These are phyloP conservation scores for Epichloe coenophiala DNA, from an alignment of 2,329 filamentous ascomycete genomes.

Conservation along the genomic window DNA sequence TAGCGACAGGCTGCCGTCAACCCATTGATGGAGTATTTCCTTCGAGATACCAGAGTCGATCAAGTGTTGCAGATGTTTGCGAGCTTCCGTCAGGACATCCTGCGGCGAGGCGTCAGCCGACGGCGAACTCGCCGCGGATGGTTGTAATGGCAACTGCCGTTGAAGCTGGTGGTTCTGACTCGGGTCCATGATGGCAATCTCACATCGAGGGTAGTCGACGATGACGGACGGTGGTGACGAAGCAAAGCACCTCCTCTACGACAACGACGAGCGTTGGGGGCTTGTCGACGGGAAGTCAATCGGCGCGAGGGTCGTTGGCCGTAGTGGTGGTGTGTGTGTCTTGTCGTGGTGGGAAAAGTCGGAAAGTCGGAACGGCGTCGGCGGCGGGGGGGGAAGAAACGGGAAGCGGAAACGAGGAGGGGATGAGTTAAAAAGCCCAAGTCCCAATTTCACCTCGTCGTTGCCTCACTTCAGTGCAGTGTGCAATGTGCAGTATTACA, in stretches of 20 bases:
- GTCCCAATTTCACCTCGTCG: neutral
- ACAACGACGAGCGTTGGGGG: constrained; percentile 6
- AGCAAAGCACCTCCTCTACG: constrained; percentile 2
- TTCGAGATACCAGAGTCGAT: constrained; percentile 32
- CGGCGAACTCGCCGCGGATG: constrained; percentile 7
- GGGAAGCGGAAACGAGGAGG: constrained; percentile 8
- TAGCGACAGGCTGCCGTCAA: constrained; percentile 23
- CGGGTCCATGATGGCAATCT: constrained; percentile 19
- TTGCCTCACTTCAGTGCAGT: too few species aligned
- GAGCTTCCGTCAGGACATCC: constrained; percentile 30
- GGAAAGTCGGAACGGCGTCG: neutral
- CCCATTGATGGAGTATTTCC: constrained; percentile 28
- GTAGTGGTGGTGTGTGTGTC: constrained; percentile 1
- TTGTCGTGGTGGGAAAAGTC: constrained; percentile 1
- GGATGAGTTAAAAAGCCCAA: constrained; percentile 3
- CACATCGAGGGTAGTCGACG: constrained; percentile 14
- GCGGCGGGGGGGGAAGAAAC: constrained; percentile 2
- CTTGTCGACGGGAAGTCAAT: constrained; percentile 2
- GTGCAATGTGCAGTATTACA: neutral
- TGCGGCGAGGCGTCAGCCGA: constrained; percentile 24
- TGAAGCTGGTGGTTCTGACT: constrained; percentile 16
- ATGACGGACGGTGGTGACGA: constrained; percentile 7
- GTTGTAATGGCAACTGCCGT: constrained; percentile 11
- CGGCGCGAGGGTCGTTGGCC: constrained; percentile 4
- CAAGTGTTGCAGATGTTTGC: constrained; percentile 31